phyloP scores from a whole-genome alignment of 2,329 filamentous ascomycete species.

The Aspergillus fijiensis region DNA sequence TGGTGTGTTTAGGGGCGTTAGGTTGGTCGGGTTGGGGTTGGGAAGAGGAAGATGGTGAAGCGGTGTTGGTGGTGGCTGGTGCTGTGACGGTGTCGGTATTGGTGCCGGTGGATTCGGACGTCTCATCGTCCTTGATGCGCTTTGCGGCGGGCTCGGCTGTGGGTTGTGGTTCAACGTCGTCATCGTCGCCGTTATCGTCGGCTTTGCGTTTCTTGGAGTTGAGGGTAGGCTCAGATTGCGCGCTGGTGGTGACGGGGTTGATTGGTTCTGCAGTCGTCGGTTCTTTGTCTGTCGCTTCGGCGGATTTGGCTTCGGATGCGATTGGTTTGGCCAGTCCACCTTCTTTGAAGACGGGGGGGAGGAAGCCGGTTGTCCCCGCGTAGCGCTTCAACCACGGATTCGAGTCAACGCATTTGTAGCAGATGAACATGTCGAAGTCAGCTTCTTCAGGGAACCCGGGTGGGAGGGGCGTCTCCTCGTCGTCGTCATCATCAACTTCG shows the following conservation, averaged over 20 bases:
- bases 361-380: conserved; percentile 74
- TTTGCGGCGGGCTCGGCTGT: not conserved
- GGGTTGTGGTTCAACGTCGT: conserved; percentile 11
- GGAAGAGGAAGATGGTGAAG: not conserved
- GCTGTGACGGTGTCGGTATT: not conserved
- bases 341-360: conserved; percentile 65
- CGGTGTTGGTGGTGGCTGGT: not conserved
- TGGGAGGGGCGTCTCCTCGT: conserved; percentile 66
- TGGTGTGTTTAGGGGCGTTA: conserved; percentile 55
- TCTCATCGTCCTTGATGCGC: not conserved
- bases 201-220: conserved; percentile 66
- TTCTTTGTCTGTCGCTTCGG: not conserved
- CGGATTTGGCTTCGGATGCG: not conserved
- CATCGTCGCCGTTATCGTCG: conserved; percentile 45
- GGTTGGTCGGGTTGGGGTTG: not conserved
- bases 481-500: conserved; percentile 38
- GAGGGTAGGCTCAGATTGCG: conserved; percentile 18
- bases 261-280: not conserved
- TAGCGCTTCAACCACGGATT: conserved; percentile 92
- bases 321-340: conserved; percentile 21
- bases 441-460: conserved; percentile 87
- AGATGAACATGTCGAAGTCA: conserved; percentile 84
- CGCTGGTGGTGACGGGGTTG: conserved; percentile 2
- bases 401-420: conserved; percentile 87
- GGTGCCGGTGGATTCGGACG: not conserved